Evolutionary conservation across 768 basidiomycete genomes (phyloP).

Genomic region (Piloderma croceum): DNA sequence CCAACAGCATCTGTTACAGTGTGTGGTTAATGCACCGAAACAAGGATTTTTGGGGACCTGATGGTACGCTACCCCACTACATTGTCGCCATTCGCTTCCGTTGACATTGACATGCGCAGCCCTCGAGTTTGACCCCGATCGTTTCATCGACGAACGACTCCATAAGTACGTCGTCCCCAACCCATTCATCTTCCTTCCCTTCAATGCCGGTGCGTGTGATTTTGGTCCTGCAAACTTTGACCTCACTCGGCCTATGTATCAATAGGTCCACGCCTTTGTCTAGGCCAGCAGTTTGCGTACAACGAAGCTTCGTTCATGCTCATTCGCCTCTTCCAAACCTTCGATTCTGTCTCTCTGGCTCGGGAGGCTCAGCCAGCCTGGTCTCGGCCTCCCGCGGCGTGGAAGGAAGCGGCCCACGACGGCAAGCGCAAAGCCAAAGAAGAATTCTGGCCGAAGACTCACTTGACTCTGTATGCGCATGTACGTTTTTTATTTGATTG

Average conservation of each 20-base stretch:
- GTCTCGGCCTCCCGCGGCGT: conserved; percentile 39
- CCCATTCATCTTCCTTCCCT: conserved; percentile 41
- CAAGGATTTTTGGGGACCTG: conserved; percentile 66
- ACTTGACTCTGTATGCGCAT: conserved; percentile 50
- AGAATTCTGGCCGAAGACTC: conserved; percentile 37
- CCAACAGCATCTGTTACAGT: conserved; percentile 44
- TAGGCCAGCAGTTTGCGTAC: conserved; percentile 57
- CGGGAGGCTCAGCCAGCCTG: conserved; percentile 38
- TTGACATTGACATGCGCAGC: conserved; percentile 1
- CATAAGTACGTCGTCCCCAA: conserved; percentile 31
- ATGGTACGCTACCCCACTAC: conserved; percentile 42
- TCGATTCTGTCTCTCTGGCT: conserved; percentile 41
- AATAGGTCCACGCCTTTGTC: conserved; percentile 33
- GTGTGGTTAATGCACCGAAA: conserved; percentile 63
- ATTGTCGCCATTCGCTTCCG: background rate
- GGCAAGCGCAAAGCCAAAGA: conserved; percentile 40
- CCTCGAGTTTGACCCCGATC: conserved; percentile 39
- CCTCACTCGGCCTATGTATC: background rate
- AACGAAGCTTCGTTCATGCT: conserved; percentile 61
- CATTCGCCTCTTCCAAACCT: conserved; percentile 51
- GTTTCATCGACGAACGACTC: conserved; percentile 38
- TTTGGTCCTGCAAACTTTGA: no score
- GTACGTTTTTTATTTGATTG: conserved; percentile 17
- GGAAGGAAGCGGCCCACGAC: conserved; percentile 29
- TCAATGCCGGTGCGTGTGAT: conserved; percentile 30